Evolutionary conservation across 2,329 filamentous ascomycete genomes (phyloP).

Genomic region (Stachybotrys chartarum): DNA sequence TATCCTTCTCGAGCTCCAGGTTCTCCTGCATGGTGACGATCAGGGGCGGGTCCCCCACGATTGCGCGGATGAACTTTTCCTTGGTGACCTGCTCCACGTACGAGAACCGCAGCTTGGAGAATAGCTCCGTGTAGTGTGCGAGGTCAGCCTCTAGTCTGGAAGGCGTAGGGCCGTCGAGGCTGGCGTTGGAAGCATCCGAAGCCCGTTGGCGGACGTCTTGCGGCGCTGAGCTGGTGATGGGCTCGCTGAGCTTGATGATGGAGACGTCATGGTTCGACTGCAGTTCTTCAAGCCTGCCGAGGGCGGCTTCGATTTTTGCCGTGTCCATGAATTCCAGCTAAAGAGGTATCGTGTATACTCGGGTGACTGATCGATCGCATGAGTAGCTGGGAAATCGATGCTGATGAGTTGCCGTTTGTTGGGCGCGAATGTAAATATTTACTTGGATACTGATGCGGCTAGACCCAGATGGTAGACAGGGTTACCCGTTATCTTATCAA

Average conservation of each 20-base stretch:
- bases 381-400: neutral
- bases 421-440: slow-evolving; percentile 3
- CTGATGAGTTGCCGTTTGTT: neutral
- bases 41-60: slow-evolving; percentile 82
- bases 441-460: slow-evolving; percentile 6
- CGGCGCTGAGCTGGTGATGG: slow-evolving; percentile 50
- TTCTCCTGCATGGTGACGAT: slow-evolving; percentile 82
- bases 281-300: slow-evolving; percentile 44
- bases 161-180: slow-evolving; percentile 62
- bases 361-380: too few relatives aligned
- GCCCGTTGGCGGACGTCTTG: slow-evolving; percentile 42
- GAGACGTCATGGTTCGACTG: slow-evolving; percentile 56
- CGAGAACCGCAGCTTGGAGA: slow-evolving; percentile 91
- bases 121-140: slow-evolving; percentile 87
- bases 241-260: slow-evolving; percentile 71
- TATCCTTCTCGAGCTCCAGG: slow-evolving; percentile 61
- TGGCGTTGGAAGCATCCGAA: slow-evolving; percentile 65
- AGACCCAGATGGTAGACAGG: neutral
- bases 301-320: slow-evolving; percentile 29
- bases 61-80: slow-evolving; percentile 91
- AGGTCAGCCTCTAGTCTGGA: slow-evolving; percentile 77
- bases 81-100: slow-evolving; percentile 99
- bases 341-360: too few relatives aligned
- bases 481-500: neutral
- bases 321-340: slow-evolving; percentile 17